A percentile compares a stretch with the other conserved stretches of the same genome.
Evolutionary conservation across 805 yeast genomes (phyloP).

Genomic region (Ogataea pilisensis): DNA sequence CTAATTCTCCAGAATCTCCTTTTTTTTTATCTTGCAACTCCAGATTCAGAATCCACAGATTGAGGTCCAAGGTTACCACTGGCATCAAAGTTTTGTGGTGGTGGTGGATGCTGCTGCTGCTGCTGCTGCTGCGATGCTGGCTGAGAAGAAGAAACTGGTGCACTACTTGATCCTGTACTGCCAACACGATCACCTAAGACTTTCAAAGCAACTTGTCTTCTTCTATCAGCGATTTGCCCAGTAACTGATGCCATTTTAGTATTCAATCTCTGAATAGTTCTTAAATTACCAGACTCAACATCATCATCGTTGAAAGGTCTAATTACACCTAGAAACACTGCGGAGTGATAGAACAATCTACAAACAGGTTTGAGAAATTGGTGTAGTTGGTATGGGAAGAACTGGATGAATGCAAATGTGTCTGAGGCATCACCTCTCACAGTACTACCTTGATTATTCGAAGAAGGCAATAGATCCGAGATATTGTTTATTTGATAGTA

Average conservation of each 20-base stretch:
- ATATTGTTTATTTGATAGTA: constrained; percentile 57
- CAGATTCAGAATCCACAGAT: too few species aligned
- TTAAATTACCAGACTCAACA: constrained; percentile 67
- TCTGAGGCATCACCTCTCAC: constrained; percentile 86
- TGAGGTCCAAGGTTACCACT: too few species aligned
- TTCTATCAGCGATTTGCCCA: constrained; percentile 61
- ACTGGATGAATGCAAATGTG: constrained; percentile 75
- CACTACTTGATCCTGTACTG: neutral
- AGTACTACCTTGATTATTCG: constrained; percentile 23
- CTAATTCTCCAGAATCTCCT: too few species aligned
- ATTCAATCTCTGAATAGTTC: constrained; percentile 61
- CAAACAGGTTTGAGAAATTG: constrained; percentile 51
- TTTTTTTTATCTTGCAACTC: too few species aligned
- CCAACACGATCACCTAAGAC: constrained; percentile 55
- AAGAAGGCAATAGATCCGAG: constrained; percentile 25
- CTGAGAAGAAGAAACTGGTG: neutral
- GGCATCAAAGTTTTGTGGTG: too few species aligned
- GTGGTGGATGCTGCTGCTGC: neutral
- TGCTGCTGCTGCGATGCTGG: neutral
- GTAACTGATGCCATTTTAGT: constrained; percentile 18
- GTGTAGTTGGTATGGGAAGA: constrained; percentile 68
- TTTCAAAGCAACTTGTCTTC: constrained; percentile 73
- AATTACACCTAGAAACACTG: constrained; percentile 43
- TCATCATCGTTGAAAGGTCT: constrained; percentile 64
- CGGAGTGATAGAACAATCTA: constrained; percentile 35